Evolutionary conservation across 768 basidiomycete species (phyloP).

Genomic region (Kwoniella sp.): DNA sequence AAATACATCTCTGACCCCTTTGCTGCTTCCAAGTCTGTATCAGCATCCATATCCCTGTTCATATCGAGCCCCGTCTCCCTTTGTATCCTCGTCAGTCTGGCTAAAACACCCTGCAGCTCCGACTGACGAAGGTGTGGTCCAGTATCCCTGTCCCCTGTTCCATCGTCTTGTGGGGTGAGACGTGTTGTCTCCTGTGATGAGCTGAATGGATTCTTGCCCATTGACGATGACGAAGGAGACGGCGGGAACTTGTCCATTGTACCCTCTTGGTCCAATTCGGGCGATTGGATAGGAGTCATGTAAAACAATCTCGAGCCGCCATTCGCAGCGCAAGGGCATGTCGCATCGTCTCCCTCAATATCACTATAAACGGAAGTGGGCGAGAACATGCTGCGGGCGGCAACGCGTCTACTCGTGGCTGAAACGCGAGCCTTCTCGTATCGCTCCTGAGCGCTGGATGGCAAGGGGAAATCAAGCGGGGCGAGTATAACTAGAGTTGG

Average conservation of each 20-base stretch:
- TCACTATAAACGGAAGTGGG: neutral
- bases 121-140: neutral
- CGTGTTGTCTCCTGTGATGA: neutral
- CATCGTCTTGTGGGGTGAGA: neutral
- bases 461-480: neutral
- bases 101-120: conserved; percentile 3
- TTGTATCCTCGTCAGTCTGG: neutral
- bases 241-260: no score
- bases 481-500: conserved; percentile 4
- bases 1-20: no score
- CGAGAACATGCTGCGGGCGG: neutral
- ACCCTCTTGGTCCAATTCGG: neutral
- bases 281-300: neutral
- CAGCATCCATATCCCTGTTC: conserved; percentile 7
- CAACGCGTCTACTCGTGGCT: neutral
- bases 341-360: neutral
- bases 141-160: neutral
- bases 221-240: no score
- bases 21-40: neutral
- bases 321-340: neutral
- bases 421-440: neutral
- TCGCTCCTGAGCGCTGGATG: neutral
- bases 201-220: neutral
- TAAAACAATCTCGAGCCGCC: neutral
- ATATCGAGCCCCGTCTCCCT: conserved; percentile 8